phyloP scores from a whole-genome alignment of 108 stramenopile genomes.

The Fragilaria crotonensis region DNA sequence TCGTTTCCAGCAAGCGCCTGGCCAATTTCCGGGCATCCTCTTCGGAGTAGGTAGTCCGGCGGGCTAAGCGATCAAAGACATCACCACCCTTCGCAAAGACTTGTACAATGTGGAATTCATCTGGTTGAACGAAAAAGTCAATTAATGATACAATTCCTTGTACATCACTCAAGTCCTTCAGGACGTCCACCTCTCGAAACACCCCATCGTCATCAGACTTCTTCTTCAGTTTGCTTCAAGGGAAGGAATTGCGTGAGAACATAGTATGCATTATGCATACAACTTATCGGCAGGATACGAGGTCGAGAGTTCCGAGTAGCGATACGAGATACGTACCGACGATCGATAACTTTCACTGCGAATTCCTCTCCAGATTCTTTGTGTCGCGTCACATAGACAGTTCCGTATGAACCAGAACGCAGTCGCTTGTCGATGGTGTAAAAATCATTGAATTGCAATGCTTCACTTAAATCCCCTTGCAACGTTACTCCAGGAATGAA shows the following conservation, averaged over 20 bases:
- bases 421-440: slow-evolving; percentile 43
- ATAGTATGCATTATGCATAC: no score
- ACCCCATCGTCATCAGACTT: slow-evolving; percentile 43
- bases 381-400: slow-evolving; percentile 49
- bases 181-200: slow-evolving; percentile 53
- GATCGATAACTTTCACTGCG: slow-evolving; percentile 70
- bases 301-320: no score
- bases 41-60: slow-evolving; percentile 76
- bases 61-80: slow-evolving; percentile 89
- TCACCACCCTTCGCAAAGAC: slow-evolving; percentile 89
- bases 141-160: slow-evolving; percentile 61
- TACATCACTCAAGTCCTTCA: slow-evolving; percentile 30
- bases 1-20: slow-evolving; percentile 49
- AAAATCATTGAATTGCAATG: slow-evolving; percentile 40
- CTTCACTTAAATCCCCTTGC: no score
- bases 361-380: slow-evolving; percentile 25
- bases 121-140: slow-evolving; percentile 73
- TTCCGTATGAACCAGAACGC: slow-evolving; percentile 59
- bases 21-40: slow-evolving; percentile 77
- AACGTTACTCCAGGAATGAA: no score
- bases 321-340: no score
- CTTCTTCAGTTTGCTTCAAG: slow-evolving; percentile 35
- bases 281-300: no score
- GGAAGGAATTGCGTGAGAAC: no score
- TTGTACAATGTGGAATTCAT: slow-evolving; percentile 77